Base-by-base conservation (phyloP, 2,329 filamentous ascomycete genomes). In the Zasmidium citrigriseum region DNA sequence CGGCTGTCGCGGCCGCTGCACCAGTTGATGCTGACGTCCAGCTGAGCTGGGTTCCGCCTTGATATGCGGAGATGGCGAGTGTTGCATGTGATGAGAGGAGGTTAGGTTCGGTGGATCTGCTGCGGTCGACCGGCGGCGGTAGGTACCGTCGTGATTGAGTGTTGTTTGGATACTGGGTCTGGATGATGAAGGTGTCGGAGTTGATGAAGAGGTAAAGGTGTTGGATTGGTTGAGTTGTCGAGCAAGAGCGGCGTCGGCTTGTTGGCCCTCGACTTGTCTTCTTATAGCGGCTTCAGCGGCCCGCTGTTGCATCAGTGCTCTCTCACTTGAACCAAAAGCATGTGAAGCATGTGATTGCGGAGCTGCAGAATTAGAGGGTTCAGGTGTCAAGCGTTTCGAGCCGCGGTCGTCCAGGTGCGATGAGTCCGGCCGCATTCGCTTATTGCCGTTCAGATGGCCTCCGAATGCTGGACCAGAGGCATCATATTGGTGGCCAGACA, bases 161-260 rank as follows among this genome's bases (percentile, higher is more conserved):
- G 70, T 72, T 9, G 68, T 72, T 52, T 72, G 70, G 14, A 71
- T 55, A 20, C 46, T 59, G 16, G 65, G 63, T 45, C 65, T 55
- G 9, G 66, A 64, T 10, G 65, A 70, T 48, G n/a, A n/a, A n/a
- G n/a, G n/a, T n/a, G n/a, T n/a, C n/a, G n/a, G n/a, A n/a, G 65
- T 65, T 54, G 63, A 34, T 11, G 62, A 58, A 22, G 58, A 29
- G 38, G 58, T 44, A 21, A 60, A 52, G 29, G 46, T 18, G 21
- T 25, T 38, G 46, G 24, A 55, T 58, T 70, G 67, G 34, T 61
- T 66, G 41, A 74, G 52, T 18, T 57, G 50, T n/a, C 64, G 64
- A 14, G 72, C 72, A 41, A 67, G 62, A 4, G 51, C 62, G 20
- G 63, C 67, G 48, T 72, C 68, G 29, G 58, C 61, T 45, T 61